These are phyloP conservation scores for Podaxis sp. DNA, from an alignment of 768 basidiomycete genomes.

Conservation along the genomic window DNA sequence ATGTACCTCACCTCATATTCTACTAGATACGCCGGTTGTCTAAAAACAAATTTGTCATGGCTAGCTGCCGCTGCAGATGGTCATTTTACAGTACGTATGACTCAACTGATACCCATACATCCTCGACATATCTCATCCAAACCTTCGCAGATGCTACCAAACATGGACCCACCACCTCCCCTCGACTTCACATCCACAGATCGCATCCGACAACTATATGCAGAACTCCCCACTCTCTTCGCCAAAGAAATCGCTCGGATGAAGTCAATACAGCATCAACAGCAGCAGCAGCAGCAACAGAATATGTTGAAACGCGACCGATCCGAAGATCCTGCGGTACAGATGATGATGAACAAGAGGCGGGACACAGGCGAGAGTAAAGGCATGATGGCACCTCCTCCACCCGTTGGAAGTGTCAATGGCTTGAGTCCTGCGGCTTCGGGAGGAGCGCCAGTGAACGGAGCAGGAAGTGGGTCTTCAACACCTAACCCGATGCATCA, in stretches of 20 bases:
- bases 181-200: conserved; percentile 54
- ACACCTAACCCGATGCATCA: conserved; percentile 25
- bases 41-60: conserved; percentile 74
- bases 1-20: conserved; percentile 8
- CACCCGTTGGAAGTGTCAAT: conserved; percentile 24
- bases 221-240: conserved; percentile 59
- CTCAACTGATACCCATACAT: conserved; percentile 6
- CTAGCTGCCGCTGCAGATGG: conserved; percentile 67
- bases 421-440: conserved; percentile 24
- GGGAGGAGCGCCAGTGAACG: conserved; percentile 17
- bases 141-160: conserved; percentile 7
- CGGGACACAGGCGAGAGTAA: conserved; percentile 70
- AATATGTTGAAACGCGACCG: conserved; percentile 59
- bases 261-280: conserved; percentile 12
- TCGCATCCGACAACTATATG: conserved; percentile 67
- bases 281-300: conserved; percentile 27
- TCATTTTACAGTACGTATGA: conserved; percentile 43
- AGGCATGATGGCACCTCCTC: conserved; percentile 44
- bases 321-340: conserved; percentile 44
- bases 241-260: conserved; percentile 55
- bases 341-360: conserved; percentile 50
- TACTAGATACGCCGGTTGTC: conserved; percentile 54
- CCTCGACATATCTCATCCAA: conserved; percentile 12
- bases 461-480: conserved; percentile 8
- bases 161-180: conserved; percentile 49